Conservation (phyloP, 441 rosid genomes). For the Populus trichocarpa region DNA sequence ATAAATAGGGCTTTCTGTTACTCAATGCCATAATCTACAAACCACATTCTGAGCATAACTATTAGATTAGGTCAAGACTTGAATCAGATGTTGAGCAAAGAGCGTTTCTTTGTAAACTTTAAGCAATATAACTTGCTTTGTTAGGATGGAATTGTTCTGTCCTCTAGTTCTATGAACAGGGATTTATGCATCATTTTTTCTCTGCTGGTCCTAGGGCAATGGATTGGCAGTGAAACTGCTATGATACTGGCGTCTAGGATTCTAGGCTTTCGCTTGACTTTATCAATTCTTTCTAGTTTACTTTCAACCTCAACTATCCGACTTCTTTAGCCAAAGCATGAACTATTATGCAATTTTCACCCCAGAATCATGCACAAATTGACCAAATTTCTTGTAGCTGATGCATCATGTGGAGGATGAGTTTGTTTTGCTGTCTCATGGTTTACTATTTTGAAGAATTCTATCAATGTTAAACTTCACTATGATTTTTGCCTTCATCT, state of each 20-base stretch:
- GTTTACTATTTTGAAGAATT: not conserved
- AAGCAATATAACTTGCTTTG: not conserved
- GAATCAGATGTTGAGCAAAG: not conserved
- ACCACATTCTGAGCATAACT: constrained; percentile 3
- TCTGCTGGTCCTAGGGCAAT: not conserved
- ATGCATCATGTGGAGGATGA: not conserved
- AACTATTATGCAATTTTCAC: not conserved
- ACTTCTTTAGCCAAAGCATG: not conserved
- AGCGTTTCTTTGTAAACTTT: not conserved
- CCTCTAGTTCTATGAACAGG: not conserved
- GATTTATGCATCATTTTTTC: not conserved
- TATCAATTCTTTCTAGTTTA: not conserved
- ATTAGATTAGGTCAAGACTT: no score
- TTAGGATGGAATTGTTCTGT: not conserved
- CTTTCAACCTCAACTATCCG: not conserved
- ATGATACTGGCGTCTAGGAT: not conserved
- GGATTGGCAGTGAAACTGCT: not conserved
- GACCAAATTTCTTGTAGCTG: not conserved
- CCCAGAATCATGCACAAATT: not conserved
- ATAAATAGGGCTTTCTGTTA: constrained; percentile 3
- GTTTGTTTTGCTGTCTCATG: not conserved
- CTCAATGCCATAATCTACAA: not conserved
- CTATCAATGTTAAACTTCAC: not conserved
- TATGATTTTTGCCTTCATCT: not conserved
- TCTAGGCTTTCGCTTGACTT: not conserved